These are phyloP conservation scores for Fragaria vesca DNA, from an alignment of 306 rosid species.

Conservation along the genomic window DNA sequence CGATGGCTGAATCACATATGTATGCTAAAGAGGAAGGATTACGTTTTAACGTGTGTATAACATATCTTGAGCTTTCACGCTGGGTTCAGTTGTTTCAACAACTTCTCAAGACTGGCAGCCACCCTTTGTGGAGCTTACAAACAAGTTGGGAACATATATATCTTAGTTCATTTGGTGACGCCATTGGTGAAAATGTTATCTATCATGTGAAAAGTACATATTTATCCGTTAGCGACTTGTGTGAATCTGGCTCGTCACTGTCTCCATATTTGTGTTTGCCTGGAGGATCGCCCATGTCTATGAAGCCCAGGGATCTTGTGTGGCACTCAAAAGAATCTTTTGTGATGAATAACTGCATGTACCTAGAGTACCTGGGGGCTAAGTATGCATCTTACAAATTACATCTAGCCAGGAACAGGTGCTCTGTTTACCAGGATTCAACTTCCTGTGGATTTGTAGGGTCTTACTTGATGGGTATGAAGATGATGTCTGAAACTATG, in stretches of 20 bases:
- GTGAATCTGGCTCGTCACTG: constrained; percentile 35
- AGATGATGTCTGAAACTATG: constrained; percentile 36
- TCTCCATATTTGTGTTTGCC: constrained; percentile 51
- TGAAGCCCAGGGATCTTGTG: constrained; percentile 54
- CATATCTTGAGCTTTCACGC: constrained; percentile 79
- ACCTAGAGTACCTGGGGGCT: constrained; percentile 65
- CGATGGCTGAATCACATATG: constrained; percentile 74
- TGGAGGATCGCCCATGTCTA: constrained; percentile 83
- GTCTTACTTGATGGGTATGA: constrained; percentile 41
- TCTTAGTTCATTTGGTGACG: constrained; percentile 70
- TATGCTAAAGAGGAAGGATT: constrained; percentile 69
- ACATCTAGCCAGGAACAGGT: constrained; percentile 31
- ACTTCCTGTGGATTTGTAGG: constrained; percentile 22
- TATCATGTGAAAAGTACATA: constrained; percentile 44
- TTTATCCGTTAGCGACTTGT: constrained; percentile 36
- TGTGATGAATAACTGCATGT: constrained; percentile 67
- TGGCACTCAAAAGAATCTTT: constrained; percentile 61
- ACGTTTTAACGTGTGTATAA: constrained; percentile 42
- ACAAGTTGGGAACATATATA: constrained; percentile 88
- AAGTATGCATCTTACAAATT: constrained; percentile 54
- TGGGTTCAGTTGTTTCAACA: constrained; percentile 86
- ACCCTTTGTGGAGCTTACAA: constrained; percentile 75
- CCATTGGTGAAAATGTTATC: constrained; percentile 47
- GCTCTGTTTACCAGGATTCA: constrained; percentile 19
- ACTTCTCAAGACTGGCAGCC: constrained; percentile 65